phyloP scores from a whole-genome alignment of 768 basidiomycete species.

The Kwoniella heveanensis region DNA sequence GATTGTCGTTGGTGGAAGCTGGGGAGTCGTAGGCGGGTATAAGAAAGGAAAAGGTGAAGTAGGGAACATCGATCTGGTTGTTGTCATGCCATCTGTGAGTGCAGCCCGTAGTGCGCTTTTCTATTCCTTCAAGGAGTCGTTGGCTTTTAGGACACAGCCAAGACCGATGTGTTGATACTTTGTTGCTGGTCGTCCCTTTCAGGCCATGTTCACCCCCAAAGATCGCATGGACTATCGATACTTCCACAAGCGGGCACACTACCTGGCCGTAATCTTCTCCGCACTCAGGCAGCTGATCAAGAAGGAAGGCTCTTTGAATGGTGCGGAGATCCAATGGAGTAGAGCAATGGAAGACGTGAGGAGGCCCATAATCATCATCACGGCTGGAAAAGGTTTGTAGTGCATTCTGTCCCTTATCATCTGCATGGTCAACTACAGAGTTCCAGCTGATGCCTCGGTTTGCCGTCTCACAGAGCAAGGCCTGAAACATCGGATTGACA shows the following conservation, averaged over 20 bases:
- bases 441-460: conserved; percentile 7
- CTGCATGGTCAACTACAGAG: too few species aligned
- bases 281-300: conserved; percentile 57
- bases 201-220: conserved; percentile 86
- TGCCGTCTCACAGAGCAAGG: conserved; percentile 32
- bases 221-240: conserved; percentile 86
- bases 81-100: conserved; percentile 84
- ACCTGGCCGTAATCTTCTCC: conserved; percentile 75
- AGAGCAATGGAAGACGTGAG: conserved; percentile 32
- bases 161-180: not conserved
- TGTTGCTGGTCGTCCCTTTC: not conserved
- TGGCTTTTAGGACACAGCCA: too few species aligned
- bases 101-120: too few species aligned
- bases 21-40: conserved; percentile 75
- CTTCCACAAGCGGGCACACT: conserved; percentile 90
- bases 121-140: too few species aligned
- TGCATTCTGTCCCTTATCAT: too few species aligned
- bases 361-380: conserved; percentile 39
- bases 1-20: conserved; percentile 79
- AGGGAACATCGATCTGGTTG: conserved; percentile 75
- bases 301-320: conserved; percentile 25
- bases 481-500: conserved; percentile 66
- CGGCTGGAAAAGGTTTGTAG: conserved; percentile 46
- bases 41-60: conserved; percentile 66
- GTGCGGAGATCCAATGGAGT: conserved; percentile 36